Base-by-base conservation (phyloP, 108 stramenopile genomes). In the Ochromonas danica region DNA sequence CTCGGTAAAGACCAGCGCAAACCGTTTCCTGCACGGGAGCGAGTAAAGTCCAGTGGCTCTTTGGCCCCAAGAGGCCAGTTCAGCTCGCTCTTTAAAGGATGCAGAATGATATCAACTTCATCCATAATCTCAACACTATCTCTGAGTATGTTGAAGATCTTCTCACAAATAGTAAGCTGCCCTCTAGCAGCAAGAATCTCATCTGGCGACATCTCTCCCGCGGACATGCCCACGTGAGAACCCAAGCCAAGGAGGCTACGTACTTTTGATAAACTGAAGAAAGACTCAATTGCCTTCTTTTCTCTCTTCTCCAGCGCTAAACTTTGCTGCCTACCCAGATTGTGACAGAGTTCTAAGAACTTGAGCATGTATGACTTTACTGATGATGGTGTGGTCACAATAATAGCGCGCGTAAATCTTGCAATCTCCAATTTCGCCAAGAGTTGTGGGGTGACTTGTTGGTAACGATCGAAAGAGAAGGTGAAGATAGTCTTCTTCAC, bases 41-140 rank as follows among this genome's bases (percentile, higher is more conserved):
- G 71, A 0, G 96, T 95, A 79, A 94, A 96, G 88, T 99, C 98
- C 61, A 99, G 95, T 0, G 96, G 96, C 38, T 92, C 87, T 82
- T 98, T 98, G 33, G 89, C 75, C 1, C 98, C 98, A 40, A 97
- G 92, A 1, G 97, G 98, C 96, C 97, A 99, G 86, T 99, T 99
- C 72, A 99, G 88, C 86, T 99, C 98, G 79, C 93, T 94, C 85
- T 97, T 96, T 61, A 99, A 87, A 1, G 98, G 98, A 78, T 99
- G 97, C 61, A 99, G 84, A 38, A 98, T 81, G 10, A 97, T 83
- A 81, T 99, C 98, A 36, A 99, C 98, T 84, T 99, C 98, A 79
- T 99, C 98, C 38, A 99, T 88, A 3, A 98, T 85, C 10, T 97
- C 87, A 2, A 93, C 92, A 1, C 95, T 94, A 2, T 79, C 81